Percentiles rank a stretch among this genome's conserved stretches.
phyloP scores from a whole-genome alignment of 352 stramenopile species.

The Globisporangium splendens region DNA sequence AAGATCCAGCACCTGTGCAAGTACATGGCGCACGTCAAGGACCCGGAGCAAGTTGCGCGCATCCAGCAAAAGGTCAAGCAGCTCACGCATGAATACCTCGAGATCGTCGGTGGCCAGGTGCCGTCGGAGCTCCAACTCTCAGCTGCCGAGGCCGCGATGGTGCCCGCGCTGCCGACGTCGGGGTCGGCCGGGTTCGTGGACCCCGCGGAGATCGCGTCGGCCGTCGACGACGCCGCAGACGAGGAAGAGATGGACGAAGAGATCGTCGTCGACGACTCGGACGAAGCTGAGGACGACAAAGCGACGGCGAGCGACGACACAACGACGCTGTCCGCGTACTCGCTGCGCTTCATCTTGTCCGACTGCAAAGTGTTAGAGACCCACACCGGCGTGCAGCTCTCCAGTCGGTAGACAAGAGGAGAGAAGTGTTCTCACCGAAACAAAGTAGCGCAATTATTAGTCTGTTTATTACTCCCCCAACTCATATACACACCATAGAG shows the following conservation, averaged over 20 bases:
- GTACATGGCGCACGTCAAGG: slow-evolving; percentile 77
- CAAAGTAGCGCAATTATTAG: slow-evolving; percentile 1
- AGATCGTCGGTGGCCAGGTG: slow-evolving; percentile 73
- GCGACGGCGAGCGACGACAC: not conserved
- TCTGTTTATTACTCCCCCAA: not conserved
- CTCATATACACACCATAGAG: not conserved
- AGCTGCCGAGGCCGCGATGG: slow-evolving; percentile 42
- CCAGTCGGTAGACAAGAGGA: slow-evolving; percentile 3
- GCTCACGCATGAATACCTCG: slow-evolving; percentile 76
- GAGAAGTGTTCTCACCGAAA: not conserved
- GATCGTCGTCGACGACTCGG: slow-evolving; percentile 34
- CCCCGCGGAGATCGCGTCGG: slow-evolving; percentile 45
- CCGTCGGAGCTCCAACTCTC: slow-evolving; percentile 67
- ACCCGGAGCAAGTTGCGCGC: slow-evolving; percentile 61
- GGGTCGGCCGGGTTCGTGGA: slow-evolving; percentile 39
- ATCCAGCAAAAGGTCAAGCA: slow-evolving; percentile 79
- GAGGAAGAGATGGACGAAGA: slow-evolving; percentile 45
- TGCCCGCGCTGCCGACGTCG: slow-evolving; percentile 43
- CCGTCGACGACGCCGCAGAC: slow-evolving; percentile 34
- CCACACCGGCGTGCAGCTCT: slow-evolving; percentile 39
- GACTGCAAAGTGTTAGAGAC: slow-evolving; percentile 76
- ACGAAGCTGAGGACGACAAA: slow-evolving; percentile 18
- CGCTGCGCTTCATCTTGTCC: slow-evolving; percentile 75
- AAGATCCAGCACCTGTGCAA: slow-evolving; percentile 87
- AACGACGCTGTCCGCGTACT: slow-evolving; percentile 65